phyloP scores from a whole-genome alignment of 2,329 filamentous ascomycete genomes.

The Pezicula radicicola region DNA sequence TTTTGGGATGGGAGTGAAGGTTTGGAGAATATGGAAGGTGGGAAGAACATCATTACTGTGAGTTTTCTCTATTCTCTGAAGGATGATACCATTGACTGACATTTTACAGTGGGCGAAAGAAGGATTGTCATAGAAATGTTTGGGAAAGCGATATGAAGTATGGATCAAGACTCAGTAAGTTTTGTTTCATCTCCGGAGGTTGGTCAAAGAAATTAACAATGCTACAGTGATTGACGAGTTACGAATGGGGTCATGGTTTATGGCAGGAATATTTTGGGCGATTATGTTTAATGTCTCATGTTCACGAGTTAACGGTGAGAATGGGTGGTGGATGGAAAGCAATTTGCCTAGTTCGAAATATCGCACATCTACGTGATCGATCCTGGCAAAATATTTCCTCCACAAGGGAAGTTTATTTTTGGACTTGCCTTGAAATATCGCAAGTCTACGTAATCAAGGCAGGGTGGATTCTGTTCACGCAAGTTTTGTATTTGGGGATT shows the following conservation, averaged over 20 bases:
- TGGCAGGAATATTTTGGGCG: too few relatives aligned
- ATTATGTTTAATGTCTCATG: too few relatives aligned
- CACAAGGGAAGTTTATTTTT: not conserved
- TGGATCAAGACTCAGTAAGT: not conserved
- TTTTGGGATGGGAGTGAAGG: conserved; percentile 33
- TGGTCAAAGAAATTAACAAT: too few relatives aligned
- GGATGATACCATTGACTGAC: not conserved
- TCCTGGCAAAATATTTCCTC: not conserved
- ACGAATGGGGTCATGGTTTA: too few relatives aligned
- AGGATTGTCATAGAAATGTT: conserved; percentile 7
- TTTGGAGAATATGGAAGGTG: conserved; percentile 23
- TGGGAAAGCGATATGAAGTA: not conserved
- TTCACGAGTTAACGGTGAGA: too few relatives aligned
- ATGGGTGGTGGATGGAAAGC: too few relatives aligned
- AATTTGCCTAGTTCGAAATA: not conserved
- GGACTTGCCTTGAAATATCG: not conserved
- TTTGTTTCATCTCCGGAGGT: too few relatives aligned
- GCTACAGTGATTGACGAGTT: too few relatives aligned
- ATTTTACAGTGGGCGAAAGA: conserved; percentile 15
- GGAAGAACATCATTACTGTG: conserved; percentile 18
- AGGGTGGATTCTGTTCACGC: not conserved
- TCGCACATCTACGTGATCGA: not conserved
- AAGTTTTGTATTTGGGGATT: too few relatives aligned
- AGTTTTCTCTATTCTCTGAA: not conserved
- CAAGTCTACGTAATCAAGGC: not conserved